These are phyloP conservation scores for Paramecium primaurelia DNA, from an alignment of 73 alveolate species.

Conservation along the genomic window DNA sequence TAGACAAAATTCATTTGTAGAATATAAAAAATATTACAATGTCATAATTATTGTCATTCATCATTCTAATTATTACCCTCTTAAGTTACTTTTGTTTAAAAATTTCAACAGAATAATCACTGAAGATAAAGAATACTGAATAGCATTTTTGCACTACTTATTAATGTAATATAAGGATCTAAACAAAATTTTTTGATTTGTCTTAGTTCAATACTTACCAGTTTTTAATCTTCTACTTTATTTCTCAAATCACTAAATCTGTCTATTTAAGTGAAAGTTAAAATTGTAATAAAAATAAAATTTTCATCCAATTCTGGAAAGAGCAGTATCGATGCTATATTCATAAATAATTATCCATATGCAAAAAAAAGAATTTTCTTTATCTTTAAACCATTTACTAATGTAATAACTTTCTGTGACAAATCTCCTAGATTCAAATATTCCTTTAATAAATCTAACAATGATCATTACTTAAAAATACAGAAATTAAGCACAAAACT, in stretches of 20 bases:
- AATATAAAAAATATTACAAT: too few relatives aligned
- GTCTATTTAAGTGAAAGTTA: constrained; percentile 62
- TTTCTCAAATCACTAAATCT: constrained; percentile 55
- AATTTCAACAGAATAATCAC: constrained; percentile 69
- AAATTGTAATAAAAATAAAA: constrained; percentile 56
- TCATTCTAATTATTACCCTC: too few relatives aligned
- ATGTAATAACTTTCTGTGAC: constrained; percentile 86
- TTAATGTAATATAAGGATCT: constrained; percentile 72
- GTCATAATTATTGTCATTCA: too few relatives aligned
- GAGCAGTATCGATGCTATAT: constrained; percentile 66
- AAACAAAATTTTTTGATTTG: constrained; percentile 75
- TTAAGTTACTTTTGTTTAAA: constrained; percentile 48
- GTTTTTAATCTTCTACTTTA: constrained; percentile 24
- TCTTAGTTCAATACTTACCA: constrained; percentile 75
- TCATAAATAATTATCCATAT: constrained; percentile 66
- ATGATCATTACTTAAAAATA: neutral
- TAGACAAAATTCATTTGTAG: too few relatives aligned
- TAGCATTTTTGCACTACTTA: constrained; percentile 72
- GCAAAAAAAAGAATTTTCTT: constrained; percentile 88
- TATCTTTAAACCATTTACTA: constrained; percentile 93
- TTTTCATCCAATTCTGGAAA: constrained; percentile 78
- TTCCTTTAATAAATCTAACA: constrained; percentile 95
- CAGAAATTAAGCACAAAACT: neutral
- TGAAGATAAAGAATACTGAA: constrained; percentile 74
- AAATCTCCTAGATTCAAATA: constrained; percentile 79